Base-by-base conservation (phyloP, 768 basidiomycete species). In the Phaeotremella fagi region DNA sequence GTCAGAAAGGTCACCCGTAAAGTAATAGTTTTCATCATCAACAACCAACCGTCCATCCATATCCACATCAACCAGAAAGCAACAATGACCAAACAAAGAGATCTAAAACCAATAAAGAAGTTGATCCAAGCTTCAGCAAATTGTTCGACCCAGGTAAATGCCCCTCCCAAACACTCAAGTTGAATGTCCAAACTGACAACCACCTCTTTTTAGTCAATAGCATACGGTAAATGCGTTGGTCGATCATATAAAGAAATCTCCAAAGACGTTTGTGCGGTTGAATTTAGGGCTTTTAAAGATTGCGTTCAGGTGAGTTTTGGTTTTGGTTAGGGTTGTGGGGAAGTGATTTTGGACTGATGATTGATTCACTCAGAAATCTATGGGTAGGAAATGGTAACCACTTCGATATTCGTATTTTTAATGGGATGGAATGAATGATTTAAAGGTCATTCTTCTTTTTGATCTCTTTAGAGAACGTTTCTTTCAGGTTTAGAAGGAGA, bases 221-320 rank as follows among this genome's bases (percentile, higher is more conserved):
- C 75, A 4, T 99, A 99, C 71, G 94, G 90, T 22, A 85, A 85
- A 77, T 99, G 94, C 75, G 84, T 98, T 42, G 77, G 86, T 25
- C 81, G 82, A 1, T 82, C 82, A 3, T 94, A 95, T 73, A 82
- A 82, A 25, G 94, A 98, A 57, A 85, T 90, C 4, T 82, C 78
- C 55, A 86, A 86, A 72, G 87, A 88, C 62, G 81, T 83, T 63
- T 99, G 94, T 77, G 82, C 82, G 46, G 80, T 81, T 1, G 90
- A 97, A 74, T 98, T 95, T 57, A 78, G 78, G 12, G 82, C 82
- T 59, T 99, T 98, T 74, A 85, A 84, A 35, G 78, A 81, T 27
- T 99, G 94, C 72, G 75, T 99, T 27, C 82, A 83, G 50, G 94
- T 95, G 75, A 54, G 85, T 83, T 45, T 6, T 76, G 9, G 33